Evolutionary conservation across 345 rosid genomes (phyloP).

Genomic region (Schrenkiella parvula): DNA sequence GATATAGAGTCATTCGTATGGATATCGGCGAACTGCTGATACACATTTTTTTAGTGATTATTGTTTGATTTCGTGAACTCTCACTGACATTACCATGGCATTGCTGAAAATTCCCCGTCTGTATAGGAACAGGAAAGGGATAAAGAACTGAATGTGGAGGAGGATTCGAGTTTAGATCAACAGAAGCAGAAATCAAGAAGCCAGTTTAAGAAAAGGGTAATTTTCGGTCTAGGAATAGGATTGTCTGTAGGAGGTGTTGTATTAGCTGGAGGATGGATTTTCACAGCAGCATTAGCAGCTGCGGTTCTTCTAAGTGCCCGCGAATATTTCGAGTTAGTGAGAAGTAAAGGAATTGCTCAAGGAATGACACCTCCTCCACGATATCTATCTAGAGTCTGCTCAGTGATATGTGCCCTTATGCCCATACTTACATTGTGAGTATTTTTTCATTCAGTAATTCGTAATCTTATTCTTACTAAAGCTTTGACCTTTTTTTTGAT

Average conservation of each 20-base stretch:
- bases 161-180: conserved; percentile 32
- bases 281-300: conserved; percentile 58
- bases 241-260: conserved; percentile 74
- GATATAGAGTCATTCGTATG: neutral
- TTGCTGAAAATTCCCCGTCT: conserved; percentile 28
- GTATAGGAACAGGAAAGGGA: conserved; percentile 46
- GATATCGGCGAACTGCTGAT: neutral
- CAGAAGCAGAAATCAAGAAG: conserved; percentile 44
- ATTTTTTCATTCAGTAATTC: conserved; percentile 39
- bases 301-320: conserved; percentile 74
- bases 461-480: neutral
- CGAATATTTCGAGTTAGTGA: conserved; percentile 83
- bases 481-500: neutral
- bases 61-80: neutral
- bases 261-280: conserved; percentile 88
- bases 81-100: neutral
- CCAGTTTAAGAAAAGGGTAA: conserved; percentile 59
- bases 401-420: conserved; percentile 78
- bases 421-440: conserved; percentile 80
- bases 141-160: conserved; percentile 21
- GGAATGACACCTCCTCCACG: conserved; percentile 99
- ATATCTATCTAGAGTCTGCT: conserved; percentile 89
- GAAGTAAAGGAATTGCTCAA: conserved; percentile 79
- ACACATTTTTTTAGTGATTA: neutral
- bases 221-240: conserved; percentile 78